Conservation (phyloP, 169 alveolate species). For the Cryptosporidium meleagridis region DNA sequence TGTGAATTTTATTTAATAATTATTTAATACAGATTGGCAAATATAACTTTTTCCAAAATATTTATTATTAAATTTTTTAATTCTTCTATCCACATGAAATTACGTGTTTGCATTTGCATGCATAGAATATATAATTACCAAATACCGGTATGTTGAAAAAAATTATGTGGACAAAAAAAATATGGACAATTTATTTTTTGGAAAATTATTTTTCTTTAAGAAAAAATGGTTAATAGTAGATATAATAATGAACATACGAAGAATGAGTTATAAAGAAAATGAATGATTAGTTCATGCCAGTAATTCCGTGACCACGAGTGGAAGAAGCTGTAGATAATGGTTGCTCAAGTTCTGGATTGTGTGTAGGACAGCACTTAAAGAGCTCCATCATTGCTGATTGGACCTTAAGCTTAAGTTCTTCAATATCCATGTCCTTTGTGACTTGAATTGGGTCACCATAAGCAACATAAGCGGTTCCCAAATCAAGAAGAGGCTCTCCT, state of each 20-base stretch:
- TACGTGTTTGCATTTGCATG: slow-evolving; percentile 9
- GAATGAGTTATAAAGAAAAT: neutral
- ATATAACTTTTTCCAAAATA: neutral
- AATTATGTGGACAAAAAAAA: neutral
- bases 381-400: slow-evolving; percentile 55
- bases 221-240: neutral
- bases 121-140: neutral
- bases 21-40: neutral
- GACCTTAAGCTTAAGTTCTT: slow-evolving; percentile 44
- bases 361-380: slow-evolving; percentile 63
- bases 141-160: neutral
- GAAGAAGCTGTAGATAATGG: slow-evolving; percentile 29
- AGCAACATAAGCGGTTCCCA: slow-evolving; percentile 82
- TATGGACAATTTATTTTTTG: too few species aligned
- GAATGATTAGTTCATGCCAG: neutral
- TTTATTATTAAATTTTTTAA: neutral
- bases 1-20: neutral
- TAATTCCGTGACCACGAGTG: slow-evolving; percentile 61
- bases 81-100: slow-evolving; percentile 7
- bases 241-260: neutral
- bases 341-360: slow-evolving; percentile 68
- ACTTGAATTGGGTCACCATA: slow-evolving; percentile 80
- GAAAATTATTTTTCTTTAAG: too few species aligned
- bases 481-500: slow-evolving; percentile 72
- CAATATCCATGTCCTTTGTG: slow-evolving; percentile 44